Percentiles rank a stretch among this genome's conserved stretches.
phyloP scores from a whole-genome alignment of 2,329 filamentous ascomycete species.

The Ophiocordyceps sinensis region DNA sequence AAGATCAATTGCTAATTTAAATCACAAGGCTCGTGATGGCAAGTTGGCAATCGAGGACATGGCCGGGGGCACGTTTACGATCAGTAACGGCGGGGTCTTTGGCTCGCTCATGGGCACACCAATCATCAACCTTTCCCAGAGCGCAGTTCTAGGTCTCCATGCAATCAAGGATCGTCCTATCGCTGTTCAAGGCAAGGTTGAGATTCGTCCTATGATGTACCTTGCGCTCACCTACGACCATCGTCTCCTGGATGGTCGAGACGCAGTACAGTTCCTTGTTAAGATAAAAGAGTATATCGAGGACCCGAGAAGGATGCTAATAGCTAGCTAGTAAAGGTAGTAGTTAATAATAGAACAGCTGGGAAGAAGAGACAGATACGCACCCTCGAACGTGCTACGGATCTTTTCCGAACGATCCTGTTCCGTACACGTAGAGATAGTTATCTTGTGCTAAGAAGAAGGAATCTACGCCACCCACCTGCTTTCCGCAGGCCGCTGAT shows the following conservation, averaged over 20 bases:
- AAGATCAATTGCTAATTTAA: background rate
- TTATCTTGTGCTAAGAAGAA: too few relatives aligned
- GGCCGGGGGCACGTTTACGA: slow-evolving; percentile 96
- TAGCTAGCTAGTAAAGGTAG: slow-evolving; percentile 1
- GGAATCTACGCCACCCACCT: too few relatives aligned
- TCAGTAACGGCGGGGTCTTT: slow-evolving; percentile 94
- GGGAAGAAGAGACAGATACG: too few relatives aligned
- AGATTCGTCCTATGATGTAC: slow-evolving; percentile 99
- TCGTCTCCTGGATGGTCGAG: slow-evolving; percentile 83
- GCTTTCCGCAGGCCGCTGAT: too few relatives aligned
- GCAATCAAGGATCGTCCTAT: slow-evolving; percentile 92
- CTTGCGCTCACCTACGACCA: slow-evolving; percentile 96
- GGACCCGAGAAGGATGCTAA: slow-evolving; percentile 81
- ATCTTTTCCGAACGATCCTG: too few relatives aligned
- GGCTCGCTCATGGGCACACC: slow-evolving; percentile 95
- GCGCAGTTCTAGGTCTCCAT: slow-evolving; percentile 81
- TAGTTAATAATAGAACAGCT: too few relatives aligned
- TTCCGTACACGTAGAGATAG: too few relatives aligned
- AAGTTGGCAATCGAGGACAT: slow-evolving; percentile 99
- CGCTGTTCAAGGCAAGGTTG: slow-evolving; percentile 82
- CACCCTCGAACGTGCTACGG: too few relatives aligned
- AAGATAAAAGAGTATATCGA: slow-evolving; percentile 98
- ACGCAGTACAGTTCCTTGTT: slow-evolving; percentile 90
- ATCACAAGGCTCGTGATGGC: slow-evolving; percentile 65
- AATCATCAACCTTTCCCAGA: slow-evolving; percentile 95